These are phyloP conservation scores for Nyctanthes arbortristis DNA, from an alignment of 257 asterid genomes.

Conservation along the genomic window DNA sequence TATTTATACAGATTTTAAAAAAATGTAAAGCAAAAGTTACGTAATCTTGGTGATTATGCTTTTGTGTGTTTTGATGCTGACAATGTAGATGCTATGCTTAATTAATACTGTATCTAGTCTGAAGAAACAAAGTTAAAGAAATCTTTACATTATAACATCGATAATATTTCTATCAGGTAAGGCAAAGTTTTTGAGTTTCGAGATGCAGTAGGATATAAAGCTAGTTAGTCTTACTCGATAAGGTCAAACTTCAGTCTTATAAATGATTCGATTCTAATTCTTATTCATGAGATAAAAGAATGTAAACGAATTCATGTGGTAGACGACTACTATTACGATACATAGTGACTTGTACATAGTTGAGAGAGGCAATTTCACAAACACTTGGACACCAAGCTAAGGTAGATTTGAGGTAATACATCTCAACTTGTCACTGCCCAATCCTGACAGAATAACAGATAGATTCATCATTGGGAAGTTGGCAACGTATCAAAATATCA, in stretches of 20 bases:
- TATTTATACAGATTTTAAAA: constrained; percentile 40
- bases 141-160: constrained; percentile 33
- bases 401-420: constrained; percentile 23
- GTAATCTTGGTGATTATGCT: constrained; percentile 38
- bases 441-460: constrained; percentile 34
- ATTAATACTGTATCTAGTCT: constrained; percentile 63
- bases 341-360: no score
- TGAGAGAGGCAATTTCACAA: constrained; percentile 9
- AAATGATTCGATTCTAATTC: no score
- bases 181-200: constrained; percentile 31
- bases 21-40: constrained; percentile 42
- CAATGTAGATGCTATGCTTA: constrained; percentile 57
- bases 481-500: constrained; percentile 37
- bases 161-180: constrained; percentile 56
- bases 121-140: constrained; percentile 45
- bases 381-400: constrained; percentile 24
- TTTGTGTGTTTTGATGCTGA: constrained; percentile 35
- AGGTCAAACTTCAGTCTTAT: no score
- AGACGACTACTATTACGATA: constrained; percentile 21
- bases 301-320: no score
- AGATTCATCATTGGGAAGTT: constrained; percentile 44
- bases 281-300: background rate
- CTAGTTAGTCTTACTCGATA: background rate
- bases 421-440: constrained; percentile 20
- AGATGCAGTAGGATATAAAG: constrained; percentile 1